A percentile compares a stretch with the other conserved stretches of the same genome.
phyloP scores from a whole-genome alignment of 768 basidiomycete species.

The Termitomyces sp. region DNA sequence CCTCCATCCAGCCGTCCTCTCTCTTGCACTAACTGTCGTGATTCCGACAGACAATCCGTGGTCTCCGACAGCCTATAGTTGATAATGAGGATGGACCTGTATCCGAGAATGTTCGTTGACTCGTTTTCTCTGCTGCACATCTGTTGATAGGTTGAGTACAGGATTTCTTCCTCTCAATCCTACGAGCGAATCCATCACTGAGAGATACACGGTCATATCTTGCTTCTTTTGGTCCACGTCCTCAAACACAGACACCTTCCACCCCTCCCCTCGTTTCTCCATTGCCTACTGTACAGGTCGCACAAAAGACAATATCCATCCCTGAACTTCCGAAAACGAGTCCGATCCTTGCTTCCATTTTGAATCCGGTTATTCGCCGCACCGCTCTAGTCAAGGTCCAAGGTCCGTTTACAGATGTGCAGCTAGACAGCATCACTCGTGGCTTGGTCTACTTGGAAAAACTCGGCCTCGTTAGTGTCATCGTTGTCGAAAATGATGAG shows the following conservation, averaged over 20 bases:
- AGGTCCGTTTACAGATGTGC: constrained; percentile 89
- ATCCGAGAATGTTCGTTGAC: constrained; percentile 45
- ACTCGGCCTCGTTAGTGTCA: constrained; percentile 91
- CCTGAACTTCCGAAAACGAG: constrained; percentile 36
- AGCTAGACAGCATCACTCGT: constrained; percentile 88
- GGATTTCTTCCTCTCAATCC: constrained; percentile 96
- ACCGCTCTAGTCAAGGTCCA: constrained; percentile 97
- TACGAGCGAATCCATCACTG: constrained; percentile 87
- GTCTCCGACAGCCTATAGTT: constrained; percentile 26
- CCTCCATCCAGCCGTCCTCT: constrained; percentile 7
- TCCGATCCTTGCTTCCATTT: constrained; percentile 62
- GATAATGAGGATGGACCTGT: constrained; percentile 33
- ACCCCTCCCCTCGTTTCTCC: constrained; percentile 22
- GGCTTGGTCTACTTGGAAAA: constrained; percentile 96
- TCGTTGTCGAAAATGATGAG: constrained; percentile 88
- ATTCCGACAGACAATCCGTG: constrained; percentile 33
- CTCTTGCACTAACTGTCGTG: constrained; percentile 8
- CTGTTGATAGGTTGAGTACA: constrained; percentile 25
- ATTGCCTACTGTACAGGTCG: constrained; percentile 18
- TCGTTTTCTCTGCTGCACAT: constrained; percentile 6
- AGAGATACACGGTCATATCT: constrained; percentile 90
- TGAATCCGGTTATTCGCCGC: constrained; percentile 78
- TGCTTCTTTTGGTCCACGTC: constrained; percentile 79
- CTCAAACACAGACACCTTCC: constrained; percentile 26
- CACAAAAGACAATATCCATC: constrained; percentile 28